Conservation (phyloP, 495 filamentous ascomycete genomes). For the Penicillium riverlandense region DNA sequence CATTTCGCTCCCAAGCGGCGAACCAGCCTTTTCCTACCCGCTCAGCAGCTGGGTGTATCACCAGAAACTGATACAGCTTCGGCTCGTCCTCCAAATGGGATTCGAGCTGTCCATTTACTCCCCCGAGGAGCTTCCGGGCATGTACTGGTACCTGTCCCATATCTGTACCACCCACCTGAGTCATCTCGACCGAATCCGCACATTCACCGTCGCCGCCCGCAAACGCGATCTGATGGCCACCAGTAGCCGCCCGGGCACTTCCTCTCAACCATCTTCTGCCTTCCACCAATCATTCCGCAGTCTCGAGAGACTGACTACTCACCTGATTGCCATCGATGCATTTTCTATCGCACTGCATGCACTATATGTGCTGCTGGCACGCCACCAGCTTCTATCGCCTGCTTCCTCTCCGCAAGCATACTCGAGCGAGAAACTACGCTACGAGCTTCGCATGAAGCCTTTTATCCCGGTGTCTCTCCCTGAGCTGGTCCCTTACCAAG, state of each 20-base stretch:
- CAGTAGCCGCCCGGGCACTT: background rate
- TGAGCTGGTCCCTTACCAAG: constrained; percentile 58
- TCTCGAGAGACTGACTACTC: constrained; percentile 54
- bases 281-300: constrained; percentile 50
- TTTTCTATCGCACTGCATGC: constrained; percentile 62
- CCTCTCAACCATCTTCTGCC: constrained; percentile 19
- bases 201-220: constrained; percentile 41
- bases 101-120: constrained; percentile 91
- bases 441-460: constrained; percentile 86
- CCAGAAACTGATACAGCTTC: constrained; percentile 81
- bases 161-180: constrained; percentile 40
- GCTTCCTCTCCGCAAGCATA: constrained; percentile 58
- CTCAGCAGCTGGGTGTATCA: constrained; percentile 84
- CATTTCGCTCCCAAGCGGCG: constrained; percentile 32
- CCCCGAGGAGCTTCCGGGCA: constrained; percentile 74
- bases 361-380: constrained; percentile 60
- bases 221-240: constrained; percentile 19
- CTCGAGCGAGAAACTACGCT: constrained; percentile 60
- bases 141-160: constrained; percentile 73
- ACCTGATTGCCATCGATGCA: constrained; percentile 60
- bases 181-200: constrained; percentile 65
- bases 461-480: constrained; percentile 66
- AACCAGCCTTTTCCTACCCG: constrained; percentile 56
- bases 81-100: constrained; percentile 85
- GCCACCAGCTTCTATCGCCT: constrained; percentile 49